Evolutionary conservation across 495 filamentous ascomycete genomes (phyloP).

Genomic region (Hypoxylon crocopeplum): DNA sequence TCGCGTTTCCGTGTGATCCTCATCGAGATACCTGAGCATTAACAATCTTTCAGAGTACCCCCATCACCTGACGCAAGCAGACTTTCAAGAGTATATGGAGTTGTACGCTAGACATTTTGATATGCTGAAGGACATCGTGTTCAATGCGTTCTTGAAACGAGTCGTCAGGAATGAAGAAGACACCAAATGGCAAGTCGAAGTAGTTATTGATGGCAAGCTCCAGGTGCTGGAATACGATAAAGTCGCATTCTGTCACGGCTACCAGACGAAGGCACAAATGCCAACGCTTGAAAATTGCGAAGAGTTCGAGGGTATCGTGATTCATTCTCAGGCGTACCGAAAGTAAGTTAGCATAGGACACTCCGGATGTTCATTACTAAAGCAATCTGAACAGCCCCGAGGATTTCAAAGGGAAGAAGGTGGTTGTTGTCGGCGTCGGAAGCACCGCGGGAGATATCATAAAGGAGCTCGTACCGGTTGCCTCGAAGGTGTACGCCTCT

Average conservation of each 20-base stretch:
- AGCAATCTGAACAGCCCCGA: conserved; percentile 6
- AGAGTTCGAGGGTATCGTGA: conserved; percentile 37
- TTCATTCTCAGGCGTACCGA: conserved; percentile 39
- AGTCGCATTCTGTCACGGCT: conserved; percentile 42
- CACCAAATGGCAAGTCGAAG: conserved; percentile 34
- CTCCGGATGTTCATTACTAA: not conserved
- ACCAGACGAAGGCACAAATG: conserved; percentile 40
- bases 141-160: conserved; percentile 30
- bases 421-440: conserved; percentile 39
- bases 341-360: conserved; percentile 1
- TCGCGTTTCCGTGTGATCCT: no score
- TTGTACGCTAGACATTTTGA: conserved; percentile 40
- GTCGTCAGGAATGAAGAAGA: conserved; percentile 25
- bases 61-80: conserved; percentile 28
- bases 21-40: no score
- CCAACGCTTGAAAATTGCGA: conserved; percentile 36
- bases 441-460: conserved; percentile 41
- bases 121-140: conserved; percentile 36
- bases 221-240: conserved; percentile 40
- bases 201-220: conserved; percentile 27
- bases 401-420: conserved; percentile 35
- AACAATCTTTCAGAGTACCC: conserved; percentile 32
- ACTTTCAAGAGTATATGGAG: conserved; percentile 44
- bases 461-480: conserved; percentile 34
- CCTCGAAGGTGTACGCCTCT: conserved; percentile 40